Evolutionary conservation across 495 filamentous ascomycete genomes (phyloP).

Genomic region (Penicillium dipodomyicola): DNA sequence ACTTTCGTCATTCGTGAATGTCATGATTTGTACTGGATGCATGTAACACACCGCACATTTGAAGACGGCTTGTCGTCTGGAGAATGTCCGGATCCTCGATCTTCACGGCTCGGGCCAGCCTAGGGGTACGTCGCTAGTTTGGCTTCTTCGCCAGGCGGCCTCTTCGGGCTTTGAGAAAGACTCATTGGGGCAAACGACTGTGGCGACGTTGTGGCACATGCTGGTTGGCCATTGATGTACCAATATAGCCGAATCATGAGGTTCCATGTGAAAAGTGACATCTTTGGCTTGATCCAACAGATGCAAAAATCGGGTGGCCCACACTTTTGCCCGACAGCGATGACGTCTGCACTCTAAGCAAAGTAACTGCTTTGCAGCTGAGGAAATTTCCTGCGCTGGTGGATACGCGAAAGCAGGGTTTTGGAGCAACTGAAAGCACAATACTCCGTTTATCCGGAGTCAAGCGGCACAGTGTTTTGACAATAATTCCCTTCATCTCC

Average conservation of each 20-base stretch:
- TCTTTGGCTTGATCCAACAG: conserved; percentile 2
- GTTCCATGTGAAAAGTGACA: neutral
- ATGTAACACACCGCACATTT: neutral
- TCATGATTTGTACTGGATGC: neutral
- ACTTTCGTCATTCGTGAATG: neutral
- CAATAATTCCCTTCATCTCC: too few relatives aligned
- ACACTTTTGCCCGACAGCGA: neutral
- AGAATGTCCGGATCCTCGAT: neutral
- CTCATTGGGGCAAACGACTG: neutral
- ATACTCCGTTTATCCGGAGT: too few relatives aligned
- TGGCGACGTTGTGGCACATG: neutral
- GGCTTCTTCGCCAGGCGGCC: neutral
- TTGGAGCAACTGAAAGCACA: neutral
- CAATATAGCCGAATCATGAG: conserved; percentile 1
- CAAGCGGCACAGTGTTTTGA: too few relatives aligned
- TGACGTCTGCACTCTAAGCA: neutral
- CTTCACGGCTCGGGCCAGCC: neutral
- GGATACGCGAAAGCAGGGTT: neutral
- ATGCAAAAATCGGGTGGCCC: neutral
- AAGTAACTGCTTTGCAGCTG: neutral
- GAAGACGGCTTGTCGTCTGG: neutral
- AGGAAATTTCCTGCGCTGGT: neutral
- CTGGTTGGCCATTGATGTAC: conserved; percentile 1
- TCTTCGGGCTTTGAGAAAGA: neutral
- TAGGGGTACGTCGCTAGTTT: neutral